Evolutionary conservation across 176 grass and related monocot genomes (phyloP).

Genomic region (Saccharum officinarum): DNA sequence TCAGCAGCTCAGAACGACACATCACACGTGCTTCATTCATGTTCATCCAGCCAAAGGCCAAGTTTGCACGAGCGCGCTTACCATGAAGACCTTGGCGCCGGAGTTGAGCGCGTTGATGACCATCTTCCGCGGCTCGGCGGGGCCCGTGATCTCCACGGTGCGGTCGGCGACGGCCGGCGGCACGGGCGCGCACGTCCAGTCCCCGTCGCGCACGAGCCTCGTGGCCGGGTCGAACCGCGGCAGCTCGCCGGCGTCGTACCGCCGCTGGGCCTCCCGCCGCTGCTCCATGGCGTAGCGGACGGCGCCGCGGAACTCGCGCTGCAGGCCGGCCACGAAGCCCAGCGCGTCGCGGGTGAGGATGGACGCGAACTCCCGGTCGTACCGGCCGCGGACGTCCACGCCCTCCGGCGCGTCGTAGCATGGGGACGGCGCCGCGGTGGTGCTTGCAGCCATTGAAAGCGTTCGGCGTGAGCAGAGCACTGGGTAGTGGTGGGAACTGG

Average conservation of each 20-base stretch:
- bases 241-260: constrained; percentile 68
- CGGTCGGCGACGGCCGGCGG: constrained; percentile 76
- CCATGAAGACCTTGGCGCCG: constrained; percentile 92
- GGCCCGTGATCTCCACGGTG: constrained; percentile 91
- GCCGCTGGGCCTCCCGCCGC: constrained; percentile 59
- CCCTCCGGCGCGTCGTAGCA: constrained; percentile 78
- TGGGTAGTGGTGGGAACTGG: background rate
- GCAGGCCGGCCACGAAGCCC: constrained; percentile 62
- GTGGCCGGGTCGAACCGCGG: constrained; percentile 80
- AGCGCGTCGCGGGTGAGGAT: constrained; percentile 78
- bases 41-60: background rate
- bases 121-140: constrained; percentile 78
- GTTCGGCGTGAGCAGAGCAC: background rate
- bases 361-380: constrained; percentile 62
- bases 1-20: too few species aligned
- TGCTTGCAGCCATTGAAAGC: background rate
- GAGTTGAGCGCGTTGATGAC: constrained; percentile 98
- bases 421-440: constrained; percentile 3
- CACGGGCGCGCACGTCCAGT: constrained; percentile 61
- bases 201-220: constrained; percentile 51
- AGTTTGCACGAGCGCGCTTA: background rate
- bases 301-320: constrained; percentile 72
- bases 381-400: constrained; percentile 80
- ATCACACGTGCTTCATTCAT: too few species aligned
- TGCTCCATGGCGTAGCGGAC: constrained; percentile 77